phyloP scores from a whole-genome alignment of 768 basidiomycete genomes.

The Suillus paluster region DNA sequence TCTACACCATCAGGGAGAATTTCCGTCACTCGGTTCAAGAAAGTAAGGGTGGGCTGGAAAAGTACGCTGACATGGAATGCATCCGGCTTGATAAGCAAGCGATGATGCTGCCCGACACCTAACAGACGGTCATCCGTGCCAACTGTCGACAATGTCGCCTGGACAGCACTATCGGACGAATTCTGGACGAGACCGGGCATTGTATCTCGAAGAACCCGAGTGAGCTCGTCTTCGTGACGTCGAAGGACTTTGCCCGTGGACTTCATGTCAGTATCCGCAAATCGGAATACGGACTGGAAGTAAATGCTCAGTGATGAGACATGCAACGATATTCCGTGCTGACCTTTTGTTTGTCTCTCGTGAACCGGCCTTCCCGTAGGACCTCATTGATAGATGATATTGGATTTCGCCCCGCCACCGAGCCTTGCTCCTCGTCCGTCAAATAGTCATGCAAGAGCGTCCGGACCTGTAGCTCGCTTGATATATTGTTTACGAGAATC shows the following conservation, averaged over 20 bases:
- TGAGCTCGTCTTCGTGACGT: conserved; percentile 83
- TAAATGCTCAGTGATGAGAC: neutral
- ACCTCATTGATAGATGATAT: conserved; percentile 95
- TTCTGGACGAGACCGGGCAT: conserved; percentile 92
- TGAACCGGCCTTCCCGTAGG: conserved; percentile 80
- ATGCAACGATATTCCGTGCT: neutral
- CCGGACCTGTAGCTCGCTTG: conserved; percentile 62
- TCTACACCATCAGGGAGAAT: conserved; percentile 77
- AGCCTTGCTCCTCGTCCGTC: conserved; percentile 86
- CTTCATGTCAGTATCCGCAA: conserved; percentile 88
- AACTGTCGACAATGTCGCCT: conserved; percentile 58
- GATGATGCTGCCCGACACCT: conserved; percentile 79
- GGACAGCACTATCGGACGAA: conserved; percentile 62
- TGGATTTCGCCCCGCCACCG: conserved; percentile 80
- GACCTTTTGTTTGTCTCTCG: conserved; percentile 82
- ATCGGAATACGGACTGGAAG: conserved; percentile 82
- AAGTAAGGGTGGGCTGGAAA: conserved; percentile 92
- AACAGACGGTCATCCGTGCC: conserved; percentile 77
- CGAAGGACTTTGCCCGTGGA: conserved; percentile 67
- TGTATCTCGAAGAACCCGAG: conserved; percentile 80
- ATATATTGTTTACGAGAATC: conserved; percentile 11
- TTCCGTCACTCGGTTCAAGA: conserved; percentile 73
- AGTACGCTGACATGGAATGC: conserved; percentile 93
- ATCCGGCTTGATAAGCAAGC: conserved; percentile 84
- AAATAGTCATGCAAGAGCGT: conserved; percentile 87